Conservation (phyloP, 768 basidiomycete species). For the Hygrophoropsis aurantiaca region DNA sequence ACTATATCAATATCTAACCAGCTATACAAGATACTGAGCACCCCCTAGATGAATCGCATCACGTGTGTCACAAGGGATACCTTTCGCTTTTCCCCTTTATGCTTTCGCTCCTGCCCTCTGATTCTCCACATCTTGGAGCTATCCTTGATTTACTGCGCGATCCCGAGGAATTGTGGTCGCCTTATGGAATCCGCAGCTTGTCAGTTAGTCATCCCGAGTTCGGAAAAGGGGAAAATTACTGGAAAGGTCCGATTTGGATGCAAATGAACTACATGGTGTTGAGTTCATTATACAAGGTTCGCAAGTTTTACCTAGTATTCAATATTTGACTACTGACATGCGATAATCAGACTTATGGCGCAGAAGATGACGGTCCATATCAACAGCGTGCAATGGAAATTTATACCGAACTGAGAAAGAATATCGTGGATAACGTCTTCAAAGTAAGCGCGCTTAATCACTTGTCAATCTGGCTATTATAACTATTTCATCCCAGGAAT, state of each 20-base stretch:
- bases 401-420: slow-evolving; percentile 76
- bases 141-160: slow-evolving; percentile 79
- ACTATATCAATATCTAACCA: slow-evolving; percentile 3
- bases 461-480: not conserved
- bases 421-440: slow-evolving; percentile 83
- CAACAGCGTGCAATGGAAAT: slow-evolving; percentile 73
- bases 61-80: slow-evolving; percentile 91
- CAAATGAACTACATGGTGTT: slow-evolving; percentile 96
- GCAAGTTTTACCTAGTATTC: slow-evolving; percentile 6
- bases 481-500: slow-evolving; percentile 57
- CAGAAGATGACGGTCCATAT: slow-evolving; percentile 73
- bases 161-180: slow-evolving; percentile 88
- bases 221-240: slow-evolving; percentile 93
- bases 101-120: slow-evolving; percentile 71
- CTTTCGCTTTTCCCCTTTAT: slow-evolving; percentile 93
- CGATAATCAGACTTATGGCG: slow-evolving; percentile 65
- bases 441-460: slow-evolving; percentile 39
- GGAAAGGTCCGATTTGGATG: slow-evolving; percentile 96
- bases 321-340: slow-evolving; percentile 1
- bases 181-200: slow-evolving; percentile 85
- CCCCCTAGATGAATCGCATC: slow-evolving; percentile 74
- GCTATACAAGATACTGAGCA: not conserved
- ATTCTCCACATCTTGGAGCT: slow-evolving; percentile 78
- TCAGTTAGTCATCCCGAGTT: slow-evolving; percentile 88
- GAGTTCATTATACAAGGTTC: slow-evolving; percentile 73